Evolutionary conservation across 2,329 filamentous ascomycete genomes (phyloP).

Genomic region (Claviceps humidiphila): DNA sequence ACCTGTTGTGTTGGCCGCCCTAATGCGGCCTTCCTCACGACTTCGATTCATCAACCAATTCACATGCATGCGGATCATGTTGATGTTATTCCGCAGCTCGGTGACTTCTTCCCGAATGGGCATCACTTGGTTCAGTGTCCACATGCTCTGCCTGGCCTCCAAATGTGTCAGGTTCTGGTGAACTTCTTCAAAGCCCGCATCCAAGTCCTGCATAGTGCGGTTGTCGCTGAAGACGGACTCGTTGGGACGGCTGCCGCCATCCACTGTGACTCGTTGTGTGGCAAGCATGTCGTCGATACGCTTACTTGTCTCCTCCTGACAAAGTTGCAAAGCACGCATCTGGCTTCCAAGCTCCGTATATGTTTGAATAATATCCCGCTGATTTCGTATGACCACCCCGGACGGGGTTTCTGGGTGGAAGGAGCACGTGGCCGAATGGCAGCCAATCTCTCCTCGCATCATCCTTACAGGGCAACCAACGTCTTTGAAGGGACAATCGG

Average conservation of each 20-base stretch:
- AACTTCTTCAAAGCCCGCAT: conserved; percentile 38
- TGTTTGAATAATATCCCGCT: conserved; percentile 34
- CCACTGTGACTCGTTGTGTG: conserved; percentile 18
- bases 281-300: conserved; percentile 23
- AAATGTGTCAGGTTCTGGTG: conserved; percentile 44
- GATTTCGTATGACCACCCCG: conserved; percentile 34
- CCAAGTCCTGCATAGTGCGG: conserved; percentile 28
- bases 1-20: conserved; percentile 23
- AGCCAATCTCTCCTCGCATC: conserved; percentile 24
- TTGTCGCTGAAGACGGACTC: conserved; percentile 37
- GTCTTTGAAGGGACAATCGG: conserved; percentile 33
- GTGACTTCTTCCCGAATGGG: conserved; percentile 50
- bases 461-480: conserved; percentile 23
- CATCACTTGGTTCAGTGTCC: conserved; percentile 48
- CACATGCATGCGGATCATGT: conserved; percentile 46
- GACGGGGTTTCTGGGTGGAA: conserved; percentile 38
- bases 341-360: conserved; percentile 22
- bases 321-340: conserved; percentile 21
- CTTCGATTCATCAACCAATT: conserved; percentile 43
- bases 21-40: conserved; percentile 31
- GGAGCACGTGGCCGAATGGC: conserved; percentile 35
- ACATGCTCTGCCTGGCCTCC: conserved; percentile 46
- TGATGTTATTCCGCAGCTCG: conserved; percentile 43
- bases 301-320: conserved; percentile 20
- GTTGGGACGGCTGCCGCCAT: conserved; percentile 1